Base-by-base conservation (phyloP, 768 basidiomycete species). In the Mycena galericulata region DNA sequence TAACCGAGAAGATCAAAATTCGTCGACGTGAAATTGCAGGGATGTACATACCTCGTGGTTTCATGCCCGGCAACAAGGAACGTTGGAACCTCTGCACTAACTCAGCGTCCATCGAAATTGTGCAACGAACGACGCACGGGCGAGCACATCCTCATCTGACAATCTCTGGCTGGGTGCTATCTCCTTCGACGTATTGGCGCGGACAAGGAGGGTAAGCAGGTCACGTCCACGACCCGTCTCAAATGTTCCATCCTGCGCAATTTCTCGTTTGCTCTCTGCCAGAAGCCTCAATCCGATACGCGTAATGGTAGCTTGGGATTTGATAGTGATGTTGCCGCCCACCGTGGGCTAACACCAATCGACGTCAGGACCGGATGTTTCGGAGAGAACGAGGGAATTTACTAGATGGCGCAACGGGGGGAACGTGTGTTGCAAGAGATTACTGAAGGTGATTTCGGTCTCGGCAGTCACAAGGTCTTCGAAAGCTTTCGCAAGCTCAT, bases 141-240 rank as follows among this genome's bases (percentile, higher is more conserved):
- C 57, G 24, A 59, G 27, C 1, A 59, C 57, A 46, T 59, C 57
- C 22, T 45, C 57, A 7, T 59, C 57, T 18, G 57, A 59, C 12
- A 59, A 29, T 12, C 43, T 41, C 34, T 59, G 57, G 11, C 20
- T 20, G 9, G 32, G 30, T 17, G 57, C 18, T n/a, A 59, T 59
- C 45, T 59, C 30, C 32, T 59, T 34, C 18, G 41, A 3, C 41
- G 17, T 59, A n/a, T 59, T 59, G 41, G 57, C 57, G 29, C 57
- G 57, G 36, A 59, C 57, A 5, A 59, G 45, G 9, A 61, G 36
- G 6, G 59, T 50, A 0, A 61, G 47, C 17, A 61, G 41, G 17
- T 62, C 61, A 15, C 61, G 61, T 5, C 40, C 10, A 30, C 17
- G 29, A n/a, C 6, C 30, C 20, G 22, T 54, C 8, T 63, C 62